Evolutionary conservation across 2,329 filamentous ascomycete species (phyloP).

Genomic region (Aspergillus sp.): DNA sequence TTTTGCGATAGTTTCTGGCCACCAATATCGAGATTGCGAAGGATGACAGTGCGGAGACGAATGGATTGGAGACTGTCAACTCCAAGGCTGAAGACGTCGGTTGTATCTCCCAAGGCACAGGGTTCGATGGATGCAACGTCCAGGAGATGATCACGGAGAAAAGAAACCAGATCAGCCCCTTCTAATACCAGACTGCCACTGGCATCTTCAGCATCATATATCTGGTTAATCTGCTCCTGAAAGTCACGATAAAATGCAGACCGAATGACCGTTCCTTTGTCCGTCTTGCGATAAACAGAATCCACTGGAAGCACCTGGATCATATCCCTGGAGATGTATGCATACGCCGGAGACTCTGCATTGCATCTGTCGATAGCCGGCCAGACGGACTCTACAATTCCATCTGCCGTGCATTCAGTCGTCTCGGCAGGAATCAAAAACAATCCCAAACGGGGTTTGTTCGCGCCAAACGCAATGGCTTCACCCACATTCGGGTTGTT

Average conservation of each 20-base stretch:
- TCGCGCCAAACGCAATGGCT: constrained; percentile 54
- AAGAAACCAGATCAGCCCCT: not conserved
- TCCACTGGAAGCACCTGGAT: constrained; percentile 45
- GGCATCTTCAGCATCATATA: constrained; percentile 44
- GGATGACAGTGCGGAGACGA: constrained; percentile 48
- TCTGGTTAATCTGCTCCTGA: constrained; percentile 36
- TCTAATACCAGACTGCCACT: not conserved
- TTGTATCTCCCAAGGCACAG: constrained; percentile 31
- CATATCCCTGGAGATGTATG: constrained; percentile 51
- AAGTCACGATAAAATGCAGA: constrained; percentile 47
- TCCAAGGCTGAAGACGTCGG: constrained; percentile 55
- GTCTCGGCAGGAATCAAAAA: constrained; percentile 48
- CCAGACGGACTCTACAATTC: constrained; percentile 47
- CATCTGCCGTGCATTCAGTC: constrained; percentile 35
- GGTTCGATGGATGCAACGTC: not conserved
- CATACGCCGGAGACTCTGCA: constrained; percentile 47
- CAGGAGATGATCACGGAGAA: not conserved
- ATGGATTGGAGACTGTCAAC: constrained; percentile 59
- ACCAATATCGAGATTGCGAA: constrained; percentile 46
- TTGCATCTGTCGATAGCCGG: constrained; percentile 51
- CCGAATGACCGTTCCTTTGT: constrained; percentile 54
- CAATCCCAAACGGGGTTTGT: constrained; percentile 49
- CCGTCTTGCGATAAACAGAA: constrained; percentile 46
- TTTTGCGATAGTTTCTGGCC: constrained; percentile 49
- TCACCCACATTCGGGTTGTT: constrained; percentile 52